Conservation (phyloP, 768 basidiomycete species). For the Leccinum barrowsii region DNA sequence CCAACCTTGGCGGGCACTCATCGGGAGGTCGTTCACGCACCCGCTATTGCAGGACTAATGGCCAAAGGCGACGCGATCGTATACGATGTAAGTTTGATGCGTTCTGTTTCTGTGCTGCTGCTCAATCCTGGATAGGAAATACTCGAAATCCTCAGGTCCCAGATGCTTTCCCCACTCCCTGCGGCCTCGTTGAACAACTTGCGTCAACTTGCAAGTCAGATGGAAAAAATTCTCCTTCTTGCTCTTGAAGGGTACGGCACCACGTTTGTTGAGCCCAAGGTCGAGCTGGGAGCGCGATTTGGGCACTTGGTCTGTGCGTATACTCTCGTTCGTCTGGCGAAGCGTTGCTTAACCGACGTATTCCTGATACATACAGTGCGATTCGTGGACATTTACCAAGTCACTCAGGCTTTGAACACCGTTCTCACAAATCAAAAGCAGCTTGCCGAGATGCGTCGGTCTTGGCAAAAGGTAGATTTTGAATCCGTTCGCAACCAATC, state of each 20-base stretch:
- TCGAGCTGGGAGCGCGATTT: constrained; percentile 86
- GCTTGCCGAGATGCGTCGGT: constrained; percentile 78
- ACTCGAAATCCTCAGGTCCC: constrained; percentile 77
- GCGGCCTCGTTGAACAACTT: constrained; percentile 64
- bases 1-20: constrained; percentile 66
- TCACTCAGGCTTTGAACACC: constrained; percentile 85
- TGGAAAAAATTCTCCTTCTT: constrained; percentile 84
- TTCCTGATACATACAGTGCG: constrained; percentile 52
- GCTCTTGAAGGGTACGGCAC: constrained; percentile 82
- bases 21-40: constrained; percentile 86
- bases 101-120: constrained; percentile 5
- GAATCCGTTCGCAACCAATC: constrained; percentile 90
- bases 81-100: constrained; percentile 71
- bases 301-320: constrained; percentile 84
- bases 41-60: constrained; percentile 85
- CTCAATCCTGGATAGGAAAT: constrained; percentile 60
- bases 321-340: background rate
- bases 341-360: constrained; percentile 2
- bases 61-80: constrained; percentile 86
- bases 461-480: constrained; percentile 87
- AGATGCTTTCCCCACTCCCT: constrained; percentile 77
- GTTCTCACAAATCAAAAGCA: constrained; percentile 86
- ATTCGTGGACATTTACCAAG: constrained; percentile 89
- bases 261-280: constrained; percentile 89
- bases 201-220: constrained; percentile 81